These are phyloP conservation scores for Fragosphaeria purpurea DNA, from an alignment of 2,329 filamentous ascomycete species.

Conservation along the genomic window DNA sequence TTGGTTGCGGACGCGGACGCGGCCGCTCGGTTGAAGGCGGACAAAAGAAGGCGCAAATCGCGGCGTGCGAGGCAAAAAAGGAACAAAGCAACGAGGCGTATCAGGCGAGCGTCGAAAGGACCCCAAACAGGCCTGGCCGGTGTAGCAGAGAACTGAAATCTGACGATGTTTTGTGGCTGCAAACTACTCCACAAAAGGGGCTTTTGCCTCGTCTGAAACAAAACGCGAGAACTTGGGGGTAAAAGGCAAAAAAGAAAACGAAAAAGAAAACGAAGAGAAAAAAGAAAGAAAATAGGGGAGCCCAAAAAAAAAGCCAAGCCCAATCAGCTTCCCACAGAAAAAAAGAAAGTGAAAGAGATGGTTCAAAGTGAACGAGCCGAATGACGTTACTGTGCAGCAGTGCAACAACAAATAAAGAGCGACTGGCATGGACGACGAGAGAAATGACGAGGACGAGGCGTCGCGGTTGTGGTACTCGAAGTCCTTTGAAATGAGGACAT, in stretches of 20 bases:
- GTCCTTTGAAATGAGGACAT: no score
- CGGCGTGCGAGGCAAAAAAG: background rate
- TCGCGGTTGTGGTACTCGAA: no score
- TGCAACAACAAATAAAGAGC: no score
- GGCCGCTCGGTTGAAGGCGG: background rate
- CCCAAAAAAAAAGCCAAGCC: background rate
- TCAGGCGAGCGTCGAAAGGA: background rate
- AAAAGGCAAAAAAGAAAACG: background rate
- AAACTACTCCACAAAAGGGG: slow-evolving; percentile 1
- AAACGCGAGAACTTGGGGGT: background rate
- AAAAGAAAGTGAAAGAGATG: background rate
- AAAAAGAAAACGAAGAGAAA: background rate
- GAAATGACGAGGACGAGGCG: no score
- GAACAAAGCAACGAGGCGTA: background rate
- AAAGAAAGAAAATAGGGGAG: no score
- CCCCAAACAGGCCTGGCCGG: background rate
- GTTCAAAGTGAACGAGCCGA: no score
- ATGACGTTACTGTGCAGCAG: no score
- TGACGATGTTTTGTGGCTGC: background rate
- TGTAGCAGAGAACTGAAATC: no score
- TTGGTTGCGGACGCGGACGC: slow-evolving; percentile 3
- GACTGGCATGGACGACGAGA: no score
- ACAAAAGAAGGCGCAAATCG: background rate
- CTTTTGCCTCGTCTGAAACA: background rate
- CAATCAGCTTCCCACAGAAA: background rate